Percentiles rank a stretch among this genome's conserved stretches.
Evolutionary conservation across 164 flowering plant species (phyloP).

Genomic region (Malania oleifera): DNA sequence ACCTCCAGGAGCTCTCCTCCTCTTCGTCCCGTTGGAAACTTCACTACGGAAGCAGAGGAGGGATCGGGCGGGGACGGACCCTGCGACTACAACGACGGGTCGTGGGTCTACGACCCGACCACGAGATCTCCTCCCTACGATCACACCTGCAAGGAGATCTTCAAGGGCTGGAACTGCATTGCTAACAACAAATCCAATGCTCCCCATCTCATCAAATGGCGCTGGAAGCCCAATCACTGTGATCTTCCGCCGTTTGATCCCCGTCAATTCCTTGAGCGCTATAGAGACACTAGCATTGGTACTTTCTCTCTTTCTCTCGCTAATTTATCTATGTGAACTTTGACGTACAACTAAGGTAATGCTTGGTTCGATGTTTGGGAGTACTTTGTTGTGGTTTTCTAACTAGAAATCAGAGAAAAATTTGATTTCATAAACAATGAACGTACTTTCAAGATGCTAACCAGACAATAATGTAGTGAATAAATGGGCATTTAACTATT

Average conservation of each 20-base stretch:
- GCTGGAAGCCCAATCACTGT: constrained; percentile 68
- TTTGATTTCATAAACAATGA: no score
- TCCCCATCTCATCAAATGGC: constrained; percentile 55
- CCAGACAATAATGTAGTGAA: no score
- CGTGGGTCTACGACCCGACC: constrained; percentile 70
- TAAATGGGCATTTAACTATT: no score
- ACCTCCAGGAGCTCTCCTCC: constrained; percentile 15
- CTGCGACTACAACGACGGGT: constrained; percentile 66
- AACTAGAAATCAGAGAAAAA: no score
- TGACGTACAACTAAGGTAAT: no score
- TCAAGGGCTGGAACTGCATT: constrained; percentile 94
- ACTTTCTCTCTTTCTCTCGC: constrained; percentile 14
- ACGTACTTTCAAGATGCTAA: no score
- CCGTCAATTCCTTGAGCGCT: constrained; percentile 44
- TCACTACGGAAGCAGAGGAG: background rate
- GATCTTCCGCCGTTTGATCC: constrained; percentile 74
- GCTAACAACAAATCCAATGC: constrained; percentile 58
- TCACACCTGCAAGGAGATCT: constrained; percentile 83
- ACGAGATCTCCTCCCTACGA: constrained; percentile 44
- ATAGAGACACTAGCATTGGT: constrained; percentile 71
- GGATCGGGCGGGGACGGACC: background rate
- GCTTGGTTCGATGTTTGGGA: no score
- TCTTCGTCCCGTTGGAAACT: background rate
- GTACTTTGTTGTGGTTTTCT: no score
- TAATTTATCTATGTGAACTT: no score